A percentile compares a stretch with the other conserved stretches of the same genome.
phyloP scores from a whole-genome alignment of 768 basidiomycete genomes.

The Trichaptum fuscoviolaceum region DNA sequence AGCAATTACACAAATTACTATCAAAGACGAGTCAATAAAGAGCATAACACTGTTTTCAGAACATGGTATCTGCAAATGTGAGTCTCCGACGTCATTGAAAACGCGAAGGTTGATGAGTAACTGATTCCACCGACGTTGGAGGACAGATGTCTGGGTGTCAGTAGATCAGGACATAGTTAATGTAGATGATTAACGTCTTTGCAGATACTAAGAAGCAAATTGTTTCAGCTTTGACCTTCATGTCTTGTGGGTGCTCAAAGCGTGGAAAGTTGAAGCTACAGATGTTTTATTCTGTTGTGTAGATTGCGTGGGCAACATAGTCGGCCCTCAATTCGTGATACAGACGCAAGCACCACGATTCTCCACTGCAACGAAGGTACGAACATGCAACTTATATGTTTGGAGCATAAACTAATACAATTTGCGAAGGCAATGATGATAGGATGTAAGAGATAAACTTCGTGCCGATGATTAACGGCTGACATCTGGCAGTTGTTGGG shows the following conservation, averaged over 20 bases:
- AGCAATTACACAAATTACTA: not conserved
- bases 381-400: constrained; percentile 14
- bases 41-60: not conserved
- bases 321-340: constrained; percentile 16
- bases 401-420: constrained; percentile 13
- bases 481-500: constrained; percentile 10
- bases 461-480: constrained; percentile 17
- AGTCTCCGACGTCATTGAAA: not conserved
- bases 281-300: not conserved
- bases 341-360: constrained; percentile 25
- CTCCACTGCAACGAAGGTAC: constrained; percentile 18
- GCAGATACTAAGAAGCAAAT: not conserved
- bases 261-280: not conserved
- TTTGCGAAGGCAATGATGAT: constrained; percentile 14
- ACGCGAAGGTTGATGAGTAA: not conserved
- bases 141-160: not conserved
- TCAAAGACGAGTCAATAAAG: no score
- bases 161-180: not conserved
- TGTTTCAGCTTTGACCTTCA: not conserved
- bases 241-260: not conserved
- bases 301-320: not conserved
- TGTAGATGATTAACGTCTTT: not conserved
- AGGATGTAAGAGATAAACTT: constrained; percentile 23
- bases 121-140: not conserved
- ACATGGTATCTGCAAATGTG: not conserved